phyloP scores from a whole-genome alignment of 305 asterid species.

The Vinca major region DNA sequence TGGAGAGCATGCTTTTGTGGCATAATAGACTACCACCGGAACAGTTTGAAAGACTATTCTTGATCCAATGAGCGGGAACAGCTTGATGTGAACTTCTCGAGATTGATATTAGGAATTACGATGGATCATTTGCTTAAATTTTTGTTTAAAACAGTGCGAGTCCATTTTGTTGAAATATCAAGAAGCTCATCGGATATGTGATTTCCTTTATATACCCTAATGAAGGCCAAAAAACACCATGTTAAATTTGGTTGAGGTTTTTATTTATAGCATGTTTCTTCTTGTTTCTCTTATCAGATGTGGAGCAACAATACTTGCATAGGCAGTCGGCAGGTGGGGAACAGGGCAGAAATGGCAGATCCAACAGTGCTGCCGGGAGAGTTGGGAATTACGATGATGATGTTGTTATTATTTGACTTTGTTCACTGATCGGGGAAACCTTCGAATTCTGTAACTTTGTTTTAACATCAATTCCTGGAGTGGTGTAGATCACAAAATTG shows the following conservation, averaged over 20 bases:
- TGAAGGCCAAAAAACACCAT: neutral
- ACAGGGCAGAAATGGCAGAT: conserved; percentile 18
- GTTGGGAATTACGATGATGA: conserved; percentile 29
- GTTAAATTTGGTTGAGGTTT: neutral
- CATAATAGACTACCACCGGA: too few relatives aligned
- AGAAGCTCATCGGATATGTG: neutral
- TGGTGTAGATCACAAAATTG: neutral
- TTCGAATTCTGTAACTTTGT: neutral
- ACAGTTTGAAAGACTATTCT: neutral
- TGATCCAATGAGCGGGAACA: neutral
- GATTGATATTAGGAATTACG: neutral
- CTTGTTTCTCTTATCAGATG: conserved; percentile 30
- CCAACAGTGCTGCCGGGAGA: conserved; percentile 30
- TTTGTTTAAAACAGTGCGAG: neutral
- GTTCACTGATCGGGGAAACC: neutral
- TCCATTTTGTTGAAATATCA: neutral
- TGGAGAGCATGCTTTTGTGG: neutral
- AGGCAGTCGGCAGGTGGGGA: conserved; percentile 19
- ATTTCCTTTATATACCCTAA: neutral
- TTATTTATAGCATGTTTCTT: conserved; percentile 1
- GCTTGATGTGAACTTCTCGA: neutral
- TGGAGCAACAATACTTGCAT: conserved; percentile 26
- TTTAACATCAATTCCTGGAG: neutral
- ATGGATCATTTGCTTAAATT: neutral
- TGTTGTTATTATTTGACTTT: conserved; percentile 21